Conservation (phyloP, 371 early-diverging fungal genomes). For the Mortierella sp. region DNA sequence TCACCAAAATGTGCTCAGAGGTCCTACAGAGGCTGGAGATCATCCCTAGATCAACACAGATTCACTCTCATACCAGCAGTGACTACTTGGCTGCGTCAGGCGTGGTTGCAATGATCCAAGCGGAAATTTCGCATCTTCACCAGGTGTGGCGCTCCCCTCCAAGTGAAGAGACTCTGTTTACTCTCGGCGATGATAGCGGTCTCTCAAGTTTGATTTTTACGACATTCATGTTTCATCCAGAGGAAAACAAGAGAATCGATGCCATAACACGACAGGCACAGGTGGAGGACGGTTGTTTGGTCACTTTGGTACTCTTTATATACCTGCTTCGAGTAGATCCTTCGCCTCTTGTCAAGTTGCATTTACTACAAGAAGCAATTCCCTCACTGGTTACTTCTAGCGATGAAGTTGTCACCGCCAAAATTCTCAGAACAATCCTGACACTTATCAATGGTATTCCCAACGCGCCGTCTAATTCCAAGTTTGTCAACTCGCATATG, state of each 20-base stretch:
- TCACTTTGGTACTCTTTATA: conserved; percentile 60
- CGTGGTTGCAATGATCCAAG: conserved; percentile 44
- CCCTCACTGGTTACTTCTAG: conserved; percentile 62
- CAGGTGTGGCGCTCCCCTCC: conserved; percentile 13
- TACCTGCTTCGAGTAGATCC: conserved; percentile 61
- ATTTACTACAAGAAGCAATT: conserved; percentile 60
- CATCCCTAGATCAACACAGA: conserved; percentile 15
- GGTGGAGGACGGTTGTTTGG: conserved; percentile 53
- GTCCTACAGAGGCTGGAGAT: conserved; percentile 40
- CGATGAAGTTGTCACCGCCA: conserved; percentile 66
- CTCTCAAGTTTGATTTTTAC: conserved; percentile 57
- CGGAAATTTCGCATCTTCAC: conserved; percentile 29
- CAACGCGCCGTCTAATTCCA: conserved; percentile 40
- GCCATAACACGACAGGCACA: conserved; percentile 41
- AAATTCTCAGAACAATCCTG: conserved; percentile 61
- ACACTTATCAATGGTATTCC: conserved; percentile 59
- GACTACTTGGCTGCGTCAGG: conserved; percentile 7
- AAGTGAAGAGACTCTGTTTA: conserved; percentile 4
- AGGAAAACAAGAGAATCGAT: conserved; percentile 33
- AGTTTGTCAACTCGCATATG: conserved; percentile 54
- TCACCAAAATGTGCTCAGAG: conserved; percentile 36
- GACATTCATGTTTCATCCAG: conserved; percentile 57
- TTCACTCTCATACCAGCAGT: background rate
- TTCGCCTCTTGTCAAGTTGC: conserved; percentile 49
- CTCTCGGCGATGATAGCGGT: conserved; percentile 32